These are phyloP conservation scores for Xeromyces bisporus DNA, from an alignment of 495 filamentous ascomycete genomes.

Conservation along the genomic window DNA sequence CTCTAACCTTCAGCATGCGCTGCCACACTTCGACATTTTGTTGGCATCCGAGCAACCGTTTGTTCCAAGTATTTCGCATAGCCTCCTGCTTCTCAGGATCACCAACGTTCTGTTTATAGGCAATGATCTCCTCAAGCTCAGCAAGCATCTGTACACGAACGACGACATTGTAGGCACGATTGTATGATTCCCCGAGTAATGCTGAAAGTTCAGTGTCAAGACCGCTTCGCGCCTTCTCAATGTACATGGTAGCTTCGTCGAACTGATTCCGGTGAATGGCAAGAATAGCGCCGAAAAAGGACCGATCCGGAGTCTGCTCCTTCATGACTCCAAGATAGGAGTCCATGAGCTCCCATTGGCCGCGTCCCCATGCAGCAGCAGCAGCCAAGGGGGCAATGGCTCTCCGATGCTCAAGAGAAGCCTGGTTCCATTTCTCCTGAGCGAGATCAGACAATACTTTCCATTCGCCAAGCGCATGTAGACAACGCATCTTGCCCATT, in stretches of 20 bases:
- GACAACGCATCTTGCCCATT: constrained; percentile 98
- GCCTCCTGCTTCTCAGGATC: constrained; percentile 71
- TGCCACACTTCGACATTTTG: constrained; percentile 98
- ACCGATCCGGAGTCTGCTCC: constrained; percentile 73
- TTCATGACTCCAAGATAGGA: constrained; percentile 92
- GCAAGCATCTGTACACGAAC: constrained; percentile 97
- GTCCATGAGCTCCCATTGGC: constrained; percentile 96
- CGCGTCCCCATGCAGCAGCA: constrained; percentile 91
- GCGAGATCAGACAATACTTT: constrained; percentile 75
- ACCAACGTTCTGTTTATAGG: constrained; percentile 75
- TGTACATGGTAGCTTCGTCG: constrained; percentile 65
- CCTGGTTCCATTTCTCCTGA: constrained; percentile 83
- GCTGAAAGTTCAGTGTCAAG: constrained; percentile 91
- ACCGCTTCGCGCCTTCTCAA: constrained; percentile 80
- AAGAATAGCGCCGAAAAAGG: constrained; percentile 93
- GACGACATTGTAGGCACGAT: constrained; percentile 85
- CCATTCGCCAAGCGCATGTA: constrained; percentile 96
- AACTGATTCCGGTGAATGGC: constrained; percentile 90
- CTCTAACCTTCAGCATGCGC: constrained; percentile 87
- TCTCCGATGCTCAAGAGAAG: constrained; percentile 65
- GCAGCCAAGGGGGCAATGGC: constrained; percentile 84
- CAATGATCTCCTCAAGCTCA: constrained; percentile 93
- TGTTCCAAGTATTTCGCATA: constrained; percentile 89
- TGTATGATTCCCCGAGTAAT: constrained; percentile 89
- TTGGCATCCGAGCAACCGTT: constrained; percentile 83